These are phyloP conservation scores for Chionographis japonica DNA, from an alignment of 106 monocot genomes.

Conservation along the genomic window DNA sequence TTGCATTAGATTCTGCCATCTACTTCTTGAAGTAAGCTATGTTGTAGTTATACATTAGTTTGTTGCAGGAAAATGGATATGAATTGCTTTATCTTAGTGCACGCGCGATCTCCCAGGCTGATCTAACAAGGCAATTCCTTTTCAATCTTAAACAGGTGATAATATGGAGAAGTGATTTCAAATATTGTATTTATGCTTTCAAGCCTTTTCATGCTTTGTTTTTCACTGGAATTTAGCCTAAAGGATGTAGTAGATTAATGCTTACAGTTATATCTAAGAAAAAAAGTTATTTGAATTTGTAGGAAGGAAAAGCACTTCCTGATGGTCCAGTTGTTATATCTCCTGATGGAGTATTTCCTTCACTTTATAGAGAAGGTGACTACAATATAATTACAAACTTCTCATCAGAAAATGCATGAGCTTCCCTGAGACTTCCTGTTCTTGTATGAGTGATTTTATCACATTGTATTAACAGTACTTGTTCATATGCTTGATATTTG, in stretches of 20 bases:
- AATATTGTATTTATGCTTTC: background rate
- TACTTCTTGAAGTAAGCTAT: background rate
- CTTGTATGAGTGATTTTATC: too few relatives aligned
- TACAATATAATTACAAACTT: background rate
- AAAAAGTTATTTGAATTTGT: conserved; percentile 10
- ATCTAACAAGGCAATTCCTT: conserved; percentile 78
- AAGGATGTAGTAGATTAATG: too few relatives aligned
- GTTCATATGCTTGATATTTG: too few relatives aligned
- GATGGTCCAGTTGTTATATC: conserved; percentile 95
- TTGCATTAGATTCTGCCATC: too few relatives aligned
- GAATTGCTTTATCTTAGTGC: conserved; percentile 90
- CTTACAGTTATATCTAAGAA: background rate
- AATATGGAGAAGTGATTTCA: background rate
- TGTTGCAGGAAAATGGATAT: conserved; percentile 90
- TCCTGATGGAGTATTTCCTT: conserved; percentile 90
- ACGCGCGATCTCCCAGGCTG: conserved; percentile 83
- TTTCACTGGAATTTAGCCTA: background rate
- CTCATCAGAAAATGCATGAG: background rate
- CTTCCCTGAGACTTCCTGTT: too few relatives aligned
- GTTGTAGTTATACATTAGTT: conserved; percentile 6
- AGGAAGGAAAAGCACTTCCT: conserved; percentile 84
- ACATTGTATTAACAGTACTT: too few relatives aligned
- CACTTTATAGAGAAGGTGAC: conserved; percentile 92
- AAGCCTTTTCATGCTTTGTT: background rate
- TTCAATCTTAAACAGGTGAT: conserved; percentile 84